Percentiles rank a stretch among this genome's conserved stretches.
These are phyloP conservation scores for Nidularia sp. DNA, from an alignment of 768 basidiomycete genomes.

Conservation along the genomic window DNA sequence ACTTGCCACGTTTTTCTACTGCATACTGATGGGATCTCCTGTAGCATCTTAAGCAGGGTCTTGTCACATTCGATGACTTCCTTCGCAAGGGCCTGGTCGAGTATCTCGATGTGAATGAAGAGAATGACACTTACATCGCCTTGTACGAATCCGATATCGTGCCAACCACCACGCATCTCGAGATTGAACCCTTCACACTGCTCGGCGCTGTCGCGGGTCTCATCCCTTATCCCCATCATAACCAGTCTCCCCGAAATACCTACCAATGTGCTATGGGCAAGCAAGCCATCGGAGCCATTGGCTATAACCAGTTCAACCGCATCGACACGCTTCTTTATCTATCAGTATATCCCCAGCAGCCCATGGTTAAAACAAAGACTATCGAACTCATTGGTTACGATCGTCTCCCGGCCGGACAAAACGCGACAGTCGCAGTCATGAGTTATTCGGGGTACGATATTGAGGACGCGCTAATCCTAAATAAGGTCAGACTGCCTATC, in stretches of 20 bases:
- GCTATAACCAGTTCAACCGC: conserved; percentile 94
- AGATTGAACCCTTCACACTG: conserved; percentile 98
- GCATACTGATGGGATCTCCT: conserved; percentile 5
- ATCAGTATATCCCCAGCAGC: conserved; percentile 96
- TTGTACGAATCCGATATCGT: conserved; percentile 89
- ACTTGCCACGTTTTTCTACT: conserved; percentile 1
- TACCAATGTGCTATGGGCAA: conserved; percentile 99
- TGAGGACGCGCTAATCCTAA: conserved; percentile 95
- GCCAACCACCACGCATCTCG: conserved; percentile 84
- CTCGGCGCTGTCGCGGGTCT: conserved; percentile 97
- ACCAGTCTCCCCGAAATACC: conserved; percentile 98
- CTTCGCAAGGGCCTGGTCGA: conserved; percentile 89
- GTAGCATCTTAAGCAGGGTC: conserved; percentile 77
- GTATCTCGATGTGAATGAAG: conserved; percentile 98
- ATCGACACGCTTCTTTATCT: conserved; percentile 99
- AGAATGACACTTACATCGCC: conserved; percentile 96
- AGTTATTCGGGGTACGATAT: conserved; percentile 99
- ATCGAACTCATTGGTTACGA: conserved; percentile 98
- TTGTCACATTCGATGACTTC: conserved; percentile 90
- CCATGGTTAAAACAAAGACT: conserved; percentile 99
- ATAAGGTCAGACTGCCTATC: conserved; percentile 54
- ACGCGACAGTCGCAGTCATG: conserved; percentile 98
- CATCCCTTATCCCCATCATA: conserved; percentile 99
- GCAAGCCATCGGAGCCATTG: conserved; percentile 98
- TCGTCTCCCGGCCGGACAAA: conserved; percentile 94